Conservation (phyloP, 176 grass and related monocot species). For the Zea luxurians region DNA sequence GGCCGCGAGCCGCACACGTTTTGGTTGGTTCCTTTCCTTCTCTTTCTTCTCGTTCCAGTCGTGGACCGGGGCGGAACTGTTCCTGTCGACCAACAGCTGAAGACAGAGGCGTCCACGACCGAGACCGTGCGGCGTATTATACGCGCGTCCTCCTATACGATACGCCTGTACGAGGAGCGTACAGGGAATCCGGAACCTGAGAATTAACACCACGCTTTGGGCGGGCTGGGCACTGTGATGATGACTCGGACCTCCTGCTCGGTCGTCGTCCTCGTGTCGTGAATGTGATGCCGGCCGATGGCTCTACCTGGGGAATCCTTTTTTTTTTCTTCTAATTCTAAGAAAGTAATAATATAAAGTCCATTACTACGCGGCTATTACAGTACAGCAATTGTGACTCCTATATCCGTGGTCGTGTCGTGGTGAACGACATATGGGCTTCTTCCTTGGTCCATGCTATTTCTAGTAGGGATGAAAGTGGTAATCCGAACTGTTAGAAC, state of each 20-base stretch:
- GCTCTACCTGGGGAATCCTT: neutral
- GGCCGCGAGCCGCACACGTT: neutral
- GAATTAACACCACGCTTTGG: too few species aligned
- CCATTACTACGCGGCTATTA: too few species aligned
- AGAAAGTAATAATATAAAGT: neutral
- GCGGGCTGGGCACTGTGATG: too few species aligned
- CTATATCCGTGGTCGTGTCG: neutral
- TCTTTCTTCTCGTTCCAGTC: too few species aligned
- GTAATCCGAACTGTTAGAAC: too few species aligned
- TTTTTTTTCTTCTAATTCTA: neutral
- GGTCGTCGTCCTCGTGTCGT: too few species aligned
- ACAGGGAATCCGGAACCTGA: neutral
- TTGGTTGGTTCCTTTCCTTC: too few species aligned
- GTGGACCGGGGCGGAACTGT: neutral
- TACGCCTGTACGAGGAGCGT: conserved; percentile 12
- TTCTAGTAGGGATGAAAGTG: too few species aligned
- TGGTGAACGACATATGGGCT: neutral
- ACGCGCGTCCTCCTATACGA: too few species aligned
- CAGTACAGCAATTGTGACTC: too few species aligned
- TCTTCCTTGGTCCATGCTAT: neutral
- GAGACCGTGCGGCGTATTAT: too few species aligned
- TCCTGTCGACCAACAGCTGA: conserved; percentile 21
- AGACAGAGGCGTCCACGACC: neutral
- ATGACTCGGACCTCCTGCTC: too few species aligned
- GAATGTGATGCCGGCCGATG: neutral